A percentile compares a stretch with the other conserved stretches of the same genome.
phyloP scores from a whole-genome alignment of 495 filamentous ascomycete genomes.

The Penicillium simplicissimum region DNA sequence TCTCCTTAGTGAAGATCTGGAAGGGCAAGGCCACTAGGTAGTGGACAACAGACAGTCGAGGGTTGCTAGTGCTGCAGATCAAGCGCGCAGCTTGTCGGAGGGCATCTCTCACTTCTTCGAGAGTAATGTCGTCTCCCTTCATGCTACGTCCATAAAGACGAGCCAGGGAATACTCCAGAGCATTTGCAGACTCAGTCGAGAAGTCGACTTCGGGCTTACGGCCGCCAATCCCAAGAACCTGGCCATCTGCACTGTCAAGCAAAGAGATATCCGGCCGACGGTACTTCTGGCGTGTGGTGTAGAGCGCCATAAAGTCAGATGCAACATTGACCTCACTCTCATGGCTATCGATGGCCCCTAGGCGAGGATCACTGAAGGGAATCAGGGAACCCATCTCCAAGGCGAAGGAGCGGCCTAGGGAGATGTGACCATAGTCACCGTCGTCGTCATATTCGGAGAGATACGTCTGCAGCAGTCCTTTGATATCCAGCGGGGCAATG shows the following conservation, averaged over 20 bases:
- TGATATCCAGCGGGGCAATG: conserved; percentile 89
- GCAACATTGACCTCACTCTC: conserved; percentile 79
- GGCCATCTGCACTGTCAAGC: conserved; percentile 15
- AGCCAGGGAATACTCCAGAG: conserved; percentile 33
- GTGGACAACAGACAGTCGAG: conserved; percentile 74
- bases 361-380: conserved; percentile 81
- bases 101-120: conserved; percentile 73
- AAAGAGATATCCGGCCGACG: conserved; percentile 67
- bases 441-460: conserved; percentile 91
- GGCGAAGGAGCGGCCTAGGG: conserved; percentile 92
- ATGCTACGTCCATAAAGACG: conserved; percentile 69
- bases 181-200: conserved; percentile 22
- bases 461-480: conserved; percentile 92
- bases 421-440: conserved; percentile 81
- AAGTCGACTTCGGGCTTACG: conserved; percentile 10
- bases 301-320: conserved; percentile 94
- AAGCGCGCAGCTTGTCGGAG: conserved; percentile 81
- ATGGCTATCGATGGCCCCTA: conserved; percentile 73
- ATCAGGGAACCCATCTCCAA: conserved; percentile 88
- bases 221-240: conserved; percentile 12
- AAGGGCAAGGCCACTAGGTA: conserved; percentile 92
- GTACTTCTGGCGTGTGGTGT: conserved; percentile 96
- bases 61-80: conserved; percentile 70
- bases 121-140: conserved; percentile 64
- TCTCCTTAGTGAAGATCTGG: conserved; percentile 86